Percentiles rank a stretch among this genome's conserved stretches.
Conservation (phyloP, 164 flowering plant species). For the Cinnamomum chago region DNA sequence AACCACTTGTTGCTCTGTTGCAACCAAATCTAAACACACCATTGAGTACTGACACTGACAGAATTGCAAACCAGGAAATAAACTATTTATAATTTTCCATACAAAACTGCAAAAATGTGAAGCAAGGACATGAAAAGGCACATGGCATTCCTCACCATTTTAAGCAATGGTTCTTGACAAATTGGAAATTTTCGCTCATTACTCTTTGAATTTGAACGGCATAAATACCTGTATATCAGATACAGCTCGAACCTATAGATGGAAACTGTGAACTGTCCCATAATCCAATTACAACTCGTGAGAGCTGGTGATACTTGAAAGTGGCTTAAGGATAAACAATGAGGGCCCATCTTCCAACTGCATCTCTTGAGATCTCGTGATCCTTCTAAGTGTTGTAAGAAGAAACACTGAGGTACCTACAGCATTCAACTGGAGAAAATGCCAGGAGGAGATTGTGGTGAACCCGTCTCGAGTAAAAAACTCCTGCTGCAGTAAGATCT, state of each 20-base stretch:
- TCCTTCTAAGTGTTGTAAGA: not conserved
- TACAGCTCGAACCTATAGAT: not conserved
- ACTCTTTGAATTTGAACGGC: not conserved
- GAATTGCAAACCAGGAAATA: not conserved
- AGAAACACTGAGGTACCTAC: not conserved
- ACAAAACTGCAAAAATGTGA: not conserved
- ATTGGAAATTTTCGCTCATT: not conserved
- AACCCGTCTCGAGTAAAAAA: constrained; percentile 79
- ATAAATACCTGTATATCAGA: constrained; percentile 2
- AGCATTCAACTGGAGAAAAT: constrained; percentile 30
- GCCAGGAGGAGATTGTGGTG: constrained; percentile 67
- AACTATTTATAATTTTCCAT: not conserved
- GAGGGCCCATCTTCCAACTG: not conserved
- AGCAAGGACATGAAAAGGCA: not conserved
- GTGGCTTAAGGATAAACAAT: not conserved
- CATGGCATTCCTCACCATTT: not conserved
- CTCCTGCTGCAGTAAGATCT: constrained; percentile 90
- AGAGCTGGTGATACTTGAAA: not conserved
- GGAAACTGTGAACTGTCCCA: not conserved
- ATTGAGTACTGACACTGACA: too few species aligned
- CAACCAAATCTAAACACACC: not conserved
- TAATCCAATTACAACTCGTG: not conserved
- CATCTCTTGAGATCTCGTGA: not conserved
- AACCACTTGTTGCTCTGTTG: not conserved
- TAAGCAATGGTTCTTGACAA: not conserved